Evolutionary conservation across 345 rosid species (phyloP).

Genomic region (Alliaria petiolata): DNA sequence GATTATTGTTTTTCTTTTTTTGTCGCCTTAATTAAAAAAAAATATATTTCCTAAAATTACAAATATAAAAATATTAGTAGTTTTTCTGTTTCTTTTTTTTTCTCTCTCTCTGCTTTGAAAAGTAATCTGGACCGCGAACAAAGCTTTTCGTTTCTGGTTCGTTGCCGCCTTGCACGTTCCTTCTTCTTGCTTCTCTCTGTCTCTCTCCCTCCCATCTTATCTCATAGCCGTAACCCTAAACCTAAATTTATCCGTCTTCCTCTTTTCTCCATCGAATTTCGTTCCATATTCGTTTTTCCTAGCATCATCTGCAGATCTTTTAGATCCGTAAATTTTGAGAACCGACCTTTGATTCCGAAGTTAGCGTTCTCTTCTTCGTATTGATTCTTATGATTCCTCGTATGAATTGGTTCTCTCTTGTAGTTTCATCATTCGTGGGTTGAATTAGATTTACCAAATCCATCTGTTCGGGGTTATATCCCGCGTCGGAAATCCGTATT

Average conservation of each 20-base stretch:
- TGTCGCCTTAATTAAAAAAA: not conserved
- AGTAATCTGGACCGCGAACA: slow-evolving; percentile 61
- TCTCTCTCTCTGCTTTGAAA: slow-evolving; percentile 32
- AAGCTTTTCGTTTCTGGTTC: slow-evolving; percentile 43
- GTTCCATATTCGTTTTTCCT: not conserved
- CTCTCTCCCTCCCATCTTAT: slow-evolving; percentile 9
- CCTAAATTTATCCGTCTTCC: slow-evolving; percentile 9
- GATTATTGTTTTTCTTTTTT: not conserved
- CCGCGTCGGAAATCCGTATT: not conserved
- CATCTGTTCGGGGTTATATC: not conserved
- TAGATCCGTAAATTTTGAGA: slow-evolving; percentile 40
- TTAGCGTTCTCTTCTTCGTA: not conserved
- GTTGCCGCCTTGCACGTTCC: slow-evolving; percentile 64
- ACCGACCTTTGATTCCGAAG: slow-evolving; percentile 8
- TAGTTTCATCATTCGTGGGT: slow-evolving; percentile 8
- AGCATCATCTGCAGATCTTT: slow-evolving; percentile 1
- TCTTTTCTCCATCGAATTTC: not conserved
- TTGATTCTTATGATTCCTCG: slow-evolving; percentile 7
- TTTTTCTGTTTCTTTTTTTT: slow-evolving; percentile 6
- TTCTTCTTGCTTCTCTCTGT: slow-evolving; percentile 27
- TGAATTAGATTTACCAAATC: not conserved
- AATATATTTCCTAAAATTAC: not conserved
- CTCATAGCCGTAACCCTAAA: slow-evolving; percentile 50
- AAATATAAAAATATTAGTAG: not conserved
- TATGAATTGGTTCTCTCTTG: not conserved